Conservation (phyloP, 2,329 filamentous ascomycete genomes). For the Calonectria hawksworthii region DNA sequence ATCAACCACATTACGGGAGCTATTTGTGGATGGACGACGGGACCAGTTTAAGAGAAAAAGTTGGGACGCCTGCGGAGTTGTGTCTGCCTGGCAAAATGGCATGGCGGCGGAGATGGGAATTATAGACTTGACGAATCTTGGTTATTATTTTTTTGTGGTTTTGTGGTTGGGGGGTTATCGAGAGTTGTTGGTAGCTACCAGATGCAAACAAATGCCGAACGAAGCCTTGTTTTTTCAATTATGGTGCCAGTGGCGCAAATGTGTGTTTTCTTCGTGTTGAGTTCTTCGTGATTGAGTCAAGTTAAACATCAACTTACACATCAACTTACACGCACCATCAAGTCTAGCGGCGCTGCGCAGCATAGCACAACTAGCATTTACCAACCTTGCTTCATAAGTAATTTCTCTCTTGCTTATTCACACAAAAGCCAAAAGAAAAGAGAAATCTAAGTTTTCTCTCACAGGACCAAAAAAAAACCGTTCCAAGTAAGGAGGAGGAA, state of each 20-base stretch:
- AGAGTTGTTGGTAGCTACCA: not conserved
- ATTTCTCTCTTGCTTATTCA: not conserved
- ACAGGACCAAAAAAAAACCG: too few relatives aligned
- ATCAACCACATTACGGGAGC: conserved; percentile 12
- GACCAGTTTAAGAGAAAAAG: conserved; percentile 17
- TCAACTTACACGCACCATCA: too few relatives aligned
- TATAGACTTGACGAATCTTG: not conserved
- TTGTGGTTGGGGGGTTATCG: not conserved
- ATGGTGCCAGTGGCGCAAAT: not conserved
- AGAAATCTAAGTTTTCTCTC: not conserved
- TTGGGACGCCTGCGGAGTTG: conserved; percentile 3
- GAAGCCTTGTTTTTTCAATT: not conserved
- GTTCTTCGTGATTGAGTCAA: not conserved
- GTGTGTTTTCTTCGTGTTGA: not conserved
- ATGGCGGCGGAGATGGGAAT: conserved; percentile 3
- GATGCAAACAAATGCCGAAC: not conserved
- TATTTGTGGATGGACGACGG: conserved; percentile 15
- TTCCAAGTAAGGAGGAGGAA: not conserved
- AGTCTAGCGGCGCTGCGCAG: too few relatives aligned
- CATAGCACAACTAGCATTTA: not conserved
- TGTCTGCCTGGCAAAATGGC: not conserved
- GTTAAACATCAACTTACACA: not conserved
- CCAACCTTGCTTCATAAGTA: not conserved
- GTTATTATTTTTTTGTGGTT: not conserved
- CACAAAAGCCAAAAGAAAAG: too few relatives aligned